phyloP scores from a whole-genome alignment of 2,329 filamentous ascomycete species.

The Byssoonygena ceratinophila region DNA sequence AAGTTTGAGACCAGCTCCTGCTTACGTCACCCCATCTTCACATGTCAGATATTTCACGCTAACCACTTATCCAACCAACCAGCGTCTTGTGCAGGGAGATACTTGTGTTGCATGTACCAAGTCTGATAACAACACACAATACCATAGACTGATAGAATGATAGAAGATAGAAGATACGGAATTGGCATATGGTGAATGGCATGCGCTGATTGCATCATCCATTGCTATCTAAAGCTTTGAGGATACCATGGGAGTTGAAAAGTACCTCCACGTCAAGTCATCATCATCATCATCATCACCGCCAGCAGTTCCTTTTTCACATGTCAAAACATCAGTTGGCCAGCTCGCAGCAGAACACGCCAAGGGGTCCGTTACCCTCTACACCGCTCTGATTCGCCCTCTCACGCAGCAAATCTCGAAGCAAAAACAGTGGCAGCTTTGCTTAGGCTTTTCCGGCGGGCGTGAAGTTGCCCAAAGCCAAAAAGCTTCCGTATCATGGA shows the following conservation, averaged over 20 bases:
- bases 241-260: background rate
- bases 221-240: background rate
- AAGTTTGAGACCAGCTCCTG: too few relatives aligned
- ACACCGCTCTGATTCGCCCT: conserved; percentile 1
- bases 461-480: too few relatives aligned
- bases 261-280: background rate
- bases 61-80: too few relatives aligned
- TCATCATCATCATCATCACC: background rate
- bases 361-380: conserved; percentile 1
- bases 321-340: conserved; percentile 1
- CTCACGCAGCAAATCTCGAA: background rate
- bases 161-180: too few relatives aligned
- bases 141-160: too few relatives aligned
- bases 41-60: too few relatives aligned
- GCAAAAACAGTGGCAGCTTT: background rate
- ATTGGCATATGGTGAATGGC: background rate
- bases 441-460: background rate
- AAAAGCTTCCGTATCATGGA: conserved; percentile 2
- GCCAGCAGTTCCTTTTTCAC: too few relatives aligned
- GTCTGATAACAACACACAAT: too few relatives aligned
- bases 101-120: too few relatives aligned
- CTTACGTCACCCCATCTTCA: too few relatives aligned
- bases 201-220: background rate
- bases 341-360: too few relatives aligned
- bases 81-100: too few relatives aligned